A percentile compares a stretch with the other conserved stretches of the same genome.
phyloP scores from a whole-genome alignment of 345 rosid species.

The Noccaea bulbosa region DNA sequence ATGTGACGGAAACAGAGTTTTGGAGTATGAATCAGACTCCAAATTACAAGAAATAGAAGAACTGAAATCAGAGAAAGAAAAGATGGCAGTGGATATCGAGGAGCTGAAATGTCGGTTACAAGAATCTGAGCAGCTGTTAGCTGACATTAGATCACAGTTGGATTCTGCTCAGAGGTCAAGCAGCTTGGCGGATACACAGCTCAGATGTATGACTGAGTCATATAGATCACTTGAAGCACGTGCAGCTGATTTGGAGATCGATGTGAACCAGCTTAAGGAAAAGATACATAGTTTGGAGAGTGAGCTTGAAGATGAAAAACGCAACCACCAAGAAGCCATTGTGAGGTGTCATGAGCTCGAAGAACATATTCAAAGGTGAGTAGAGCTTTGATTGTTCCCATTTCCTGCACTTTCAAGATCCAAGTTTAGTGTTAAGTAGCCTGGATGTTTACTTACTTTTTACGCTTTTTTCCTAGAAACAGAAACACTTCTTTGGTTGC shows the following conservation, averaged over 20 bases:
- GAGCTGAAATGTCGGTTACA: conserved; percentile 58
- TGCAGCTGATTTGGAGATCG: conserved; percentile 69
- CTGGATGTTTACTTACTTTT: not conserved
- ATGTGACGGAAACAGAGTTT: conserved; percentile 61
- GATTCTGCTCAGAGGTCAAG: conserved; percentile 71
- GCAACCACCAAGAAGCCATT: conserved; percentile 57
- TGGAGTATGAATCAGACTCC: conserved; percentile 49
- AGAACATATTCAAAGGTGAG: conserved; percentile 69
- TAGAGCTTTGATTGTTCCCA: not conserved
- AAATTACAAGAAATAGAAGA: conserved; percentile 62
- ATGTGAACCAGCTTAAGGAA: conserved; percentile 65
- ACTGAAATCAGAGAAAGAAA: conserved; percentile 77
- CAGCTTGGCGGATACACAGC: conserved; percentile 85
- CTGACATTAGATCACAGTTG: conserved; percentile 69
- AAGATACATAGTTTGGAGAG: conserved; percentile 55
- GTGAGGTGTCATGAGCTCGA: conserved; percentile 75
- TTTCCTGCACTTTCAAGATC: not conserved
- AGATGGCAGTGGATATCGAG: conserved; percentile 60
- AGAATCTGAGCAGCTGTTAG: conserved; percentile 79
- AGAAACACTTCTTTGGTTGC: conserved; percentile 52
- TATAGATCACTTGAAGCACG: conserved; percentile 86
- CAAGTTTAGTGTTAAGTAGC: conserved; percentile 6
- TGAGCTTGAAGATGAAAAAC: conserved; percentile 72
- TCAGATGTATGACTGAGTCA: conserved; percentile 96
- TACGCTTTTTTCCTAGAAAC: conserved; percentile 39